Evolutionary conservation across 345 rosid genomes (phyloP).

Genomic region (Citropsis articulata): DNA sequence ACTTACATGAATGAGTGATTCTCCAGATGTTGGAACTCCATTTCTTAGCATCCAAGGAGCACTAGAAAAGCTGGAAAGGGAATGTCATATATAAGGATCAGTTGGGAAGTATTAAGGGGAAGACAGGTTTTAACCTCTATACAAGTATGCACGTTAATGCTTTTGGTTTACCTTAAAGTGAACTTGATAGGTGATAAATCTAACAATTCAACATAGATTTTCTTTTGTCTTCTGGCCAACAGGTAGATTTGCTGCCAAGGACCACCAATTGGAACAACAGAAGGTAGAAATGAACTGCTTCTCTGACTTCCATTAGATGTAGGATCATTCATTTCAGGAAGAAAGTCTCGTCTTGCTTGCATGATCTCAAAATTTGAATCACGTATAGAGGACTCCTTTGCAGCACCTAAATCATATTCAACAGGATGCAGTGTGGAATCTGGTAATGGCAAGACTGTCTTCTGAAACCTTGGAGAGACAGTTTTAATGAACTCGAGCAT

Average conservation of each 20-base stretch:
- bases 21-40: conserved; percentile 71
- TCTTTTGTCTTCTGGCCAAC: conserved; percentile 78
- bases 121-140: background rate
- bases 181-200: conserved; percentile 74
- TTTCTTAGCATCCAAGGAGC: conserved; percentile 88
- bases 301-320: conserved; percentile 35
- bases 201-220: conserved; percentile 80
- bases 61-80: conserved; percentile 78
- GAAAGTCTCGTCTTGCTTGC: conserved; percentile 34
- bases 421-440: conserved; percentile 45
- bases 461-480: conserved; percentile 58
- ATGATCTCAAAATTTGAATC: conserved; percentile 22
- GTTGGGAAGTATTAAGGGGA: background rate
- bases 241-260: conserved; percentile 89
- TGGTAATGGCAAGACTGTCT: conserved; percentile 50
- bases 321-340: conserved; percentile 32
- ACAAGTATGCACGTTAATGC: background rate
- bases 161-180: conserved; percentile 57
- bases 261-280: conserved; percentile 86
- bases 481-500: conserved; percentile 65
- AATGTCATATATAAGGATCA: conserved; percentile 21
- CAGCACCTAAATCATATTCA: conserved; percentile 34
- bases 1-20: conserved; percentile 87
- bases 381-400: conserved; percentile 22
- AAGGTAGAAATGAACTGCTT: conserved; percentile 47